Conservation (phyloP, 805 yeast species). For the Wickerhamiella nectarea region DNA sequence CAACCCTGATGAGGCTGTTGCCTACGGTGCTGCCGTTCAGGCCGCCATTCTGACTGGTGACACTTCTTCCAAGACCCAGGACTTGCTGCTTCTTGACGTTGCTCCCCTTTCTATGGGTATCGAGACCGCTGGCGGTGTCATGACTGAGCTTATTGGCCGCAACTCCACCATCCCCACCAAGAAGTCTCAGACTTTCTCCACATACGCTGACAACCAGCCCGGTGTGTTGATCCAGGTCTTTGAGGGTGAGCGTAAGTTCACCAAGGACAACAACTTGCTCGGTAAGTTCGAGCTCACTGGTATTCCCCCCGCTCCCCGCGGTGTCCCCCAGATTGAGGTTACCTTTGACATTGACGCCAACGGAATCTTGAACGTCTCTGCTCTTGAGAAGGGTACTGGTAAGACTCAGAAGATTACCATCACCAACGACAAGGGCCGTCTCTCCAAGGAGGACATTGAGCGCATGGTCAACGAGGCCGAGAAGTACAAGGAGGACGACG, state of each 20-base stretch:
- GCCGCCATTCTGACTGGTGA: slow-evolving; percentile 97
- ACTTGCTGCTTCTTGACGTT: slow-evolving; percentile 88
- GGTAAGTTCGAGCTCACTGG: slow-evolving; percentile 98
- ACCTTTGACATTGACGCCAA: slow-evolving; percentile 98
- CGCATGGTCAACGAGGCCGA: slow-evolving; percentile 98
- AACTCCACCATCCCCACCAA: slow-evolving; percentile 98
- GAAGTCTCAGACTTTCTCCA: slow-evolving; percentile 97
- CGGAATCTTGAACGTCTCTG: slow-evolving; percentile 98
- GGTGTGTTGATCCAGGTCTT: slow-evolving; percentile 97
- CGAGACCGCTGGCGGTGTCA: slow-evolving; percentile 98
- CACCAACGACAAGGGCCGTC: slow-evolving; percentile 98
- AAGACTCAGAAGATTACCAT: slow-evolving; percentile 96
- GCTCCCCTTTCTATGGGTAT: slow-evolving; percentile 98
- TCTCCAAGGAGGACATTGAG: slow-evolving; percentile 90
- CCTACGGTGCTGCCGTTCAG: slow-evolving; percentile 99
- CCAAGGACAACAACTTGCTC: slow-evolving; percentile 93
- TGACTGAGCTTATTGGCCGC: slow-evolving; percentile 98
- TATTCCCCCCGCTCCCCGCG: slow-evolving; percentile 97
- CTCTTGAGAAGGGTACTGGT: slow-evolving; percentile 97
- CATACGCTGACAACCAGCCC: slow-evolving; percentile 97
- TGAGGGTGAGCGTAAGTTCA: slow-evolving; percentile 90
- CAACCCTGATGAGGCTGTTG: slow-evolving; percentile 99
- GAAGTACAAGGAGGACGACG: slow-evolving; percentile 97
- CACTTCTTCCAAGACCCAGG: slow-evolving; percentile 84
- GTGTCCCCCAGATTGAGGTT: slow-evolving; percentile 98